Base-by-base conservation (phyloP, 805 yeast genomes). In the Torulaspora indica region DNA sequence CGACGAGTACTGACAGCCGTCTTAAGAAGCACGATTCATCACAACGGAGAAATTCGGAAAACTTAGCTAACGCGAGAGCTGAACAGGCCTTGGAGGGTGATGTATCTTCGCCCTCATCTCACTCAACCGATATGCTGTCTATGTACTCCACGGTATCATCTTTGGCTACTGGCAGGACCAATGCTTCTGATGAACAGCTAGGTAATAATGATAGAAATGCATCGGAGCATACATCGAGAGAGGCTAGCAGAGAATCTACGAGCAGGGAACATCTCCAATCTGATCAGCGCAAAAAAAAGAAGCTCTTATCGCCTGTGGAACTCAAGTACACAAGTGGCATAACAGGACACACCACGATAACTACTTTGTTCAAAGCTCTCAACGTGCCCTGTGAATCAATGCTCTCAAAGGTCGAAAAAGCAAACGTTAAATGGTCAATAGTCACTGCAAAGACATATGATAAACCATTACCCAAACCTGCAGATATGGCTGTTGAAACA, bases 401-500 rank as follows among this genome's bases (percentile, higher is more conserved):
- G 10, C n/a, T 45, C 12, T 35, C 43, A 13, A 55, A 42, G 30
- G 40, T 56, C 4, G 51, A 51, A 32, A 42, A 47, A 13, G 61
- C 57, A 3, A 58, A 58, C 24, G 43, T 40, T 18, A 45, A 43
- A 20, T 58, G 63, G 63, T 58, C 58, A 3, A 49, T 56, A 13
- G 41, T 43, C 7, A 47, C 53, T 6, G 52, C 54, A 8, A 49
- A 40, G 29, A 51, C 41, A n/a, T 54, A 52, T 33, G 52, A 55
- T 13, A 58, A 58, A 34, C 59, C 60, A 6, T 38, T 58, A 3
- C 63, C 63, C 8, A 36, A 24, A 14, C 51, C 51, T 9, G 40
- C 28, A 12, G 42, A 40, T n/a, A 35, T 34, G 8, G 51, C 45
- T n/a, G 41, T 44, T 14, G 45, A 41, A 10, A 43, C 48, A 13